Evolutionary conservation across 1,139 yeast genomes (phyloP).

Genomic region (Candida sanyaensis): DNA sequence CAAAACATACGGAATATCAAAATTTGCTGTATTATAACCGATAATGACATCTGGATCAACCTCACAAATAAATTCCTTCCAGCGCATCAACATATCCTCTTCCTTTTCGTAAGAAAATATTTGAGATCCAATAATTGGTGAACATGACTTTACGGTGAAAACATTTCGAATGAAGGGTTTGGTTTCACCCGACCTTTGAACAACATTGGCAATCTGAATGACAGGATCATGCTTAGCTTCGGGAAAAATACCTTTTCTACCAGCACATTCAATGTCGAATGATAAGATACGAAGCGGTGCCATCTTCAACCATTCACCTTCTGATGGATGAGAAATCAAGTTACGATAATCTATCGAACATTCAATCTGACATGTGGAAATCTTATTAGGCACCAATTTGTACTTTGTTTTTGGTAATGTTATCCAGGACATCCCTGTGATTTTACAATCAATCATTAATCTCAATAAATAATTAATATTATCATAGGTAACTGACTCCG

Average conservation of each 20-base stretch:
- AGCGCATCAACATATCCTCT: conserved; percentile 75
- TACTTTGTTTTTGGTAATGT: conserved; percentile 82
- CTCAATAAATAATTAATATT: conserved; percentile 84
- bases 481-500: conserved; percentile 74
- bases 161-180: conserved; percentile 93
- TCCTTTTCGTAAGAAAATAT: conserved; percentile 77
- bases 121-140: conserved; percentile 93
- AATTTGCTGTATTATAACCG: conserved; percentile 93
- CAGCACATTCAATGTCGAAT: conserved; percentile 98
- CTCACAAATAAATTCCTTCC: conserved; percentile 82
- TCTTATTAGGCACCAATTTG: conserved; percentile 40
- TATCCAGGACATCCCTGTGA: conserved; percentile 98
- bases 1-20: conserved; percentile 89
- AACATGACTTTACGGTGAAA: conserved; percentile 87
- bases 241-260: conserved; percentile 95
- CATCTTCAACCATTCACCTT: conserved; percentile 91
- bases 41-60: conserved; percentile 96
- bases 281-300: conserved; percentile 94
- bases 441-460: conserved; percentile 88
- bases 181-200: conserved; percentile 74
- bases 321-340: conserved; percentile 78
- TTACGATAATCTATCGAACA: conserved; percentile 68
- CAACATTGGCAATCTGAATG: conserved; percentile 95
- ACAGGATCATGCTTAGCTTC: conserved; percentile 94
- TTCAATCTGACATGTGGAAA: conserved; percentile 87